Conservation (phyloP, 2,329 filamentous ascomycete genomes). For the Colletotrichum chrysophilum region DNA sequence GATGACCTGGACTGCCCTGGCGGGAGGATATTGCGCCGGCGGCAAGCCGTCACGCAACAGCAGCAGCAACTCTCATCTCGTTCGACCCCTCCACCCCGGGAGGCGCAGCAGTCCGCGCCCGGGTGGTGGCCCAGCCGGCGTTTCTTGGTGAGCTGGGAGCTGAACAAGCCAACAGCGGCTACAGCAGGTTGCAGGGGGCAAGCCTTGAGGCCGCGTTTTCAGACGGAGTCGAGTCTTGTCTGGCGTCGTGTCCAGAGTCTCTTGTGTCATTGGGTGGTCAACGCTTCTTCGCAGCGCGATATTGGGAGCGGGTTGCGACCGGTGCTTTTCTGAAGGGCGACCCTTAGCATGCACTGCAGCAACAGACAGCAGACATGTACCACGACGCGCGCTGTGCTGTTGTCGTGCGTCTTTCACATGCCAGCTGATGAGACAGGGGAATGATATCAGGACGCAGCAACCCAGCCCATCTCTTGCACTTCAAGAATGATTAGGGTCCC, state of each 20-base stretch:
- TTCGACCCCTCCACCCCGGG: background rate
- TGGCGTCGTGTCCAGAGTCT: background rate
- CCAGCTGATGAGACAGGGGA: background rate
- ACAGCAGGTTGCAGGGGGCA: background rate
- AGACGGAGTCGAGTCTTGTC: background rate
- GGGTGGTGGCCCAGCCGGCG: background rate
- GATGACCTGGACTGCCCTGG: background rate
- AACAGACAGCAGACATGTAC: background rate
- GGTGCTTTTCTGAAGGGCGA: background rate
- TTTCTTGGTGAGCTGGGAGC: background rate
- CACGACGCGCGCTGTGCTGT: background rate
- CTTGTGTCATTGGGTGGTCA: background rate
- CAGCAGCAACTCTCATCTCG: background rate
- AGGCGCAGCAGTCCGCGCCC: background rate
- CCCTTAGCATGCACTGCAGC: background rate
- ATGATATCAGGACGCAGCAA: background rate
- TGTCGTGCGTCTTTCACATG: conserved; percentile 7
- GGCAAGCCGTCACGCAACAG: background rate
- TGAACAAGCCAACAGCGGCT: background rate
- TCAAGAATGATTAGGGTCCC: background rate
- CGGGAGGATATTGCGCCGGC: conserved; percentile 20
- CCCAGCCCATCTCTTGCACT: background rate
- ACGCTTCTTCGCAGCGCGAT: background rate
- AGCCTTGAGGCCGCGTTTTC: background rate
- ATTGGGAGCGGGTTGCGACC: background rate